These are phyloP conservation scores for Salix brachista DNA, from an alignment of 345 rosid genomes.

Conservation along the genomic window DNA sequence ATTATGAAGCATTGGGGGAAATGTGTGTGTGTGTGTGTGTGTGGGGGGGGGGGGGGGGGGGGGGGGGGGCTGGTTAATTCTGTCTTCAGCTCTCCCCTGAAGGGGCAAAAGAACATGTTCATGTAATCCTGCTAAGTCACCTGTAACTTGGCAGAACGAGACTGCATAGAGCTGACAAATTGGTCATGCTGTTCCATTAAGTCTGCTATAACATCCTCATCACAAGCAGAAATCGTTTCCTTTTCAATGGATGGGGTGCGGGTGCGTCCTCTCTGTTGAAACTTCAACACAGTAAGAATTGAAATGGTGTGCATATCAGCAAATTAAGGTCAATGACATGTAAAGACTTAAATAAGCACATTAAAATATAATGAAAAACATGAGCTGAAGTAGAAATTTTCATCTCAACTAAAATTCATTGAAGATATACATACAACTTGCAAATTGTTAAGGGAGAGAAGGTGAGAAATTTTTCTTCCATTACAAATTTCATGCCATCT, in stretches of 20 bases:
- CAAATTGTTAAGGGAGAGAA: neutral
- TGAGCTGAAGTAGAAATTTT: neutral
- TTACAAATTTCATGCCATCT: neutral
- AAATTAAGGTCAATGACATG: neutral
- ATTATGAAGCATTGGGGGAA: neutral
- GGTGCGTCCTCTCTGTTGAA: slow-evolving; percentile 57
- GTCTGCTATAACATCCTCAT: slow-evolving; percentile 68
- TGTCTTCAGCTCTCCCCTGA: neutral
- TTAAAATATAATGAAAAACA: neutral
- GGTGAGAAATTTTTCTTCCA: too few relatives aligned
- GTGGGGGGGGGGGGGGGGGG: accelerated
- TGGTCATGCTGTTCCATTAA: slow-evolving; percentile 75
- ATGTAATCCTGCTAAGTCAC: slow-evolving; percentile 30
- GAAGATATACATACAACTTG: neutral
- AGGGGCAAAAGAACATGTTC: neutral
- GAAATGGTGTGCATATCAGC: slow-evolving; percentile 10
- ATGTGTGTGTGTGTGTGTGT: neutral
- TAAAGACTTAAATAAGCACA: neutral
- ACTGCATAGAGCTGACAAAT: slow-evolving; percentile 82
- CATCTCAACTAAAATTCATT: neutral
- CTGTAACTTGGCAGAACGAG: slow-evolving; percentile 92
- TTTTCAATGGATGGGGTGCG: slow-evolving; percentile 44
- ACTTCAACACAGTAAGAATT: slow-evolving; percentile 22
- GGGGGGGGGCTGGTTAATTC: neutral
- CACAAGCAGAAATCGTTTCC: slow-evolving; percentile 50